Conservation (phyloP, 805 yeast genomes). For the Wickerhamiella sorbophila region DNA sequence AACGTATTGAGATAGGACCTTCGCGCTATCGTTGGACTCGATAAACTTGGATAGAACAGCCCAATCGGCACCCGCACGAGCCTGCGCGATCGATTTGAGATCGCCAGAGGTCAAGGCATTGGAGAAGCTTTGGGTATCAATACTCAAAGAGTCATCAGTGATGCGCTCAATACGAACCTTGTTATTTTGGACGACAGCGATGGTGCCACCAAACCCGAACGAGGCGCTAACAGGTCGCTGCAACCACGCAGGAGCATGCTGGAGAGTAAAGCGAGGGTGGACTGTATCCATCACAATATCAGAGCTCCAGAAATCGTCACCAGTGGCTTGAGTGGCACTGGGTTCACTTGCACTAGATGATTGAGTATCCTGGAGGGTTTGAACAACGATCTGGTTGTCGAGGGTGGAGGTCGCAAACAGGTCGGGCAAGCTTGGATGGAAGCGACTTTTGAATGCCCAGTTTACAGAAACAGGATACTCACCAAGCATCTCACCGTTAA, state of each 20-base stretch:
- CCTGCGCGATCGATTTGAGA: constrained; percentile 18
- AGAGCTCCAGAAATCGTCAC: constrained; percentile 72
- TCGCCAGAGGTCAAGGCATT: constrained; percentile 36
- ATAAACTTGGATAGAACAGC: constrained; percentile 20
- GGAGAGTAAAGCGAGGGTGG: constrained; percentile 48
- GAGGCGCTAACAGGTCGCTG: constrained; percentile 55
- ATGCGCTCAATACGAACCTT: constrained; percentile 30
- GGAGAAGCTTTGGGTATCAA: constrained; percentile 28
- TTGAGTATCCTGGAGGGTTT: constrained; percentile 71
- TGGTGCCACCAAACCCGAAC: constrained; percentile 90
- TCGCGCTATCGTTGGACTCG: constrained; percentile 5
- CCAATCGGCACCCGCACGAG: constrained; percentile 23
- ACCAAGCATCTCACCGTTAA: constrained; percentile 54
- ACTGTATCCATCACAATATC: constrained; percentile 27
- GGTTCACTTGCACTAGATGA: constrained; percentile 10
- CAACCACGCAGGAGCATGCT: constrained; percentile 87
- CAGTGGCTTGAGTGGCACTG: constrained; percentile 29
- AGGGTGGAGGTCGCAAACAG: constrained; percentile 51
- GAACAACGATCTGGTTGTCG: constrained; percentile 69
- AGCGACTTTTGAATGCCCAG: constrained; percentile 83
- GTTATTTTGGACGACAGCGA: constrained; percentile 38
- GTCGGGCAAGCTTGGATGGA: constrained; percentile 83
- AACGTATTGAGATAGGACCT: constrained; percentile 21
- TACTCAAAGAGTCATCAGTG: constrained; percentile 15
- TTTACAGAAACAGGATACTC: constrained; percentile 84